Base-by-base conservation (phyloP, 257 asterid genomes). In the Nicotiana obtusifolia region DNA sequence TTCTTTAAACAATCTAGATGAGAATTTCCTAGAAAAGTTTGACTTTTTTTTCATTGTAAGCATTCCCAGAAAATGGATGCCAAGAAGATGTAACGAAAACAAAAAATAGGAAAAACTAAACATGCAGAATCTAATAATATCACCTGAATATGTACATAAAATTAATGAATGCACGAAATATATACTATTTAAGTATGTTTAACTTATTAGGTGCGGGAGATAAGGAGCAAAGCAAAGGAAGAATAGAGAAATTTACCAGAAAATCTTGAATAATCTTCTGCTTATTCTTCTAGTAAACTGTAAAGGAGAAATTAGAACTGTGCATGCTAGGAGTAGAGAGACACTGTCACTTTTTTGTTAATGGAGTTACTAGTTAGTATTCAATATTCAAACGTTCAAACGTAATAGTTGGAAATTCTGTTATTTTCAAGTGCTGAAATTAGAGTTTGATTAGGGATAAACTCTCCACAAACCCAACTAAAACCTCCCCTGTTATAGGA, bases 311-410 rank as follows among this genome's bases (percentile, higher is more conserved):
- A 19, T 67, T 16, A 52, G 17, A 37, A 68, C 13, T 37, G 20
- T 37, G 56, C 22, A 13, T 68, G 56, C 31, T n/a, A 68, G 56
- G 20, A 68, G 20, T 37, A 35, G 17, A 67, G 10, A 37, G 47
- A 0, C 47, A 41, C 4, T 67, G 7, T 67, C 31, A 28, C 47
- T 15, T 80, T 49, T 59, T 47, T 65, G 77, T 41, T 47, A 33
- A n/a, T 7, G 67, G 1, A 35, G 41, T 79, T 79, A 56, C 16
- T 53, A 44, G 57, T 37, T 15, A 28, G 78, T 65, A 30, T 81
- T 41, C 67, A 49, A 52, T 31, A 81, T 81, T 80, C 61, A 47
- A 47, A 73, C 79, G 61, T 73, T 44, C 60, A 44, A 71, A 71
- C 78, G 30, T 44, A 73, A 14, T 22, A 47, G 15, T 73, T 73